Evolutionary conservation across 495 filamentous ascomycete species (phyloP).

Genomic region (Physcia stellaris): DNA sequence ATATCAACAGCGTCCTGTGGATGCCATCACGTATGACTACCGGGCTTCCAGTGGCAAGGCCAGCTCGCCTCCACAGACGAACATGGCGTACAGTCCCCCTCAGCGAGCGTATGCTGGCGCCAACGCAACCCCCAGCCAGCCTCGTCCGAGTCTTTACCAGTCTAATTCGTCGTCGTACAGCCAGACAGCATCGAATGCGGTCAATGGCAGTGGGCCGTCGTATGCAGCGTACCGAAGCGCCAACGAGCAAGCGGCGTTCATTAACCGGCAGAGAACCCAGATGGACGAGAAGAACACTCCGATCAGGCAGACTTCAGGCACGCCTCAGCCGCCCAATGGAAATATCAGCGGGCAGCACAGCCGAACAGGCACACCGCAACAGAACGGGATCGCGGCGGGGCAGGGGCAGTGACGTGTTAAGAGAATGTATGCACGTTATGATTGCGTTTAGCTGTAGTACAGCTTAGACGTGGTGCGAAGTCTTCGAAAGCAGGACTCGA

Average conservation of each 20-base stretch:
- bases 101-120: conserved; percentile 10
- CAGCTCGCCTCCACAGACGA: conserved; percentile 23
- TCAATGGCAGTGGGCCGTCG: too few species aligned
- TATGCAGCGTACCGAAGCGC: conserved; percentile 22
- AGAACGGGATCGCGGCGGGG: conserved; percentile 10
- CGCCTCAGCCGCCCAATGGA: conserved; percentile 25
- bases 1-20: conserved; percentile 26
- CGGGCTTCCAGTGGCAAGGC: too few species aligned
- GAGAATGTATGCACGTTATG: too few species aligned
- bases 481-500: too few species aligned
- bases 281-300: conserved; percentile 21
- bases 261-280: conserved; percentile 33
- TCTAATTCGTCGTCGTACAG: too few species aligned
- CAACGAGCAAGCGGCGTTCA: conserved; percentile 32
- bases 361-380: conserved; percentile 27
- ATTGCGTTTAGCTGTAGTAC: too few species aligned
- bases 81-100: conserved; percentile 16
- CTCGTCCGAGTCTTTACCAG: too few species aligned
- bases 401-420: conserved; percentile 2
- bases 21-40: conserved; percentile 14
- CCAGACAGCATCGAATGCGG: too few species aligned
- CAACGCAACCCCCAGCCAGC: conserved; percentile 1
- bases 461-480: too few species aligned
- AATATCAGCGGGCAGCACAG: conserved; percentile 28
- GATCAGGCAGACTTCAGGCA: conserved; percentile 23